Evolutionary conservation across 129 eudicot species (phyloP).

Genomic region (Ambrosia artemisiifolia): DNA sequence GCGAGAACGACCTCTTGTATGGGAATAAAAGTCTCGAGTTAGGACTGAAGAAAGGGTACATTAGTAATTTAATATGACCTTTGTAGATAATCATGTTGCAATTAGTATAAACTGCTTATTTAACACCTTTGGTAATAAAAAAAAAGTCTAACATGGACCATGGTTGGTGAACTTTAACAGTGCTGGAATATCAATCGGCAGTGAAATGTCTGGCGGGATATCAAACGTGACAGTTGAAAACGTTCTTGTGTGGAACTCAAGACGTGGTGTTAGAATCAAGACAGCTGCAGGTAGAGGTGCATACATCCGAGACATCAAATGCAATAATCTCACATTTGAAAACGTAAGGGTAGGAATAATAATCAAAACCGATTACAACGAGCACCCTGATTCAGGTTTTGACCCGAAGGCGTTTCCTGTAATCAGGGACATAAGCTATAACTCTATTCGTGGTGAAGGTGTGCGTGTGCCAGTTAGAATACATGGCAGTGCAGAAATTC

Average conservation of each 20-base stretch:
- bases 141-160: conserved; percentile 1
- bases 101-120: background rate
- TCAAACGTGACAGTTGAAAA: conserved; percentile 78
- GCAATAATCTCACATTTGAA: conserved; percentile 76
- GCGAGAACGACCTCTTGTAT: background rate
- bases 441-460: conserved; percentile 72
- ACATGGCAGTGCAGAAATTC: conserved; percentile 79
- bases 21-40: background rate
- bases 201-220: conserved; percentile 98
- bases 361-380: conserved; percentile 91
- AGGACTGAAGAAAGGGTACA: background rate
- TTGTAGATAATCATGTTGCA: background rate
- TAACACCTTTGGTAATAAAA: background rate
- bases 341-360: conserved; percentile 84
- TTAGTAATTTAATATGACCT: background rate
- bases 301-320: conserved; percentile 62
- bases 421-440: conserved; percentile 61
- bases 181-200: conserved; percentile 96
- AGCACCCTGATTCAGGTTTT: conserved; percentile 75
- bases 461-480: conserved; percentile 93
- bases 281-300: conserved; percentile 96
- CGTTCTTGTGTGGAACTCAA: conserved; percentile 66
- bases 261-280: conserved; percentile 87
- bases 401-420: conserved; percentile 75
- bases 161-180: conserved; percentile 39